Conservation (phyloP, 495 filamentous ascomycete genomes). For the Paragyromitra xinjiangensis region DNA sequence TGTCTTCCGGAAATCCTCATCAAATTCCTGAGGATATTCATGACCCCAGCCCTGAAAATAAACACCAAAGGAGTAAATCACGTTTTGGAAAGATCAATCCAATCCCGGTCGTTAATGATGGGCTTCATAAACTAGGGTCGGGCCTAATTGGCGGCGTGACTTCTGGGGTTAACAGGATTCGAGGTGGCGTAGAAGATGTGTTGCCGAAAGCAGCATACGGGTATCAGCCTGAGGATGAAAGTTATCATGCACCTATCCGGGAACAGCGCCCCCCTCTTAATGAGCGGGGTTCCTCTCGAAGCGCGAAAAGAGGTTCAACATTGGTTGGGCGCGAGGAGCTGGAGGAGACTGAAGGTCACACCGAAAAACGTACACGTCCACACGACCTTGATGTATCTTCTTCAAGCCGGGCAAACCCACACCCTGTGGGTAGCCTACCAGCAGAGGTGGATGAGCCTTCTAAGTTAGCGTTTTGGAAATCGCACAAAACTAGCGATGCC, state of each 20-base stretch:
- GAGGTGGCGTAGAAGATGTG: constrained; percentile 47
- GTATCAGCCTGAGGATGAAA: constrained; percentile 32
- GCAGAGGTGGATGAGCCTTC: constrained; percentile 48
- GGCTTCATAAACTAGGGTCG: constrained; percentile 70
- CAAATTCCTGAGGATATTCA: constrained; percentile 64
- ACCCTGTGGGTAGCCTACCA: constrained; percentile 3
- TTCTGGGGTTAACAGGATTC: constrained; percentile 49
- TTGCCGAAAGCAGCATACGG: constrained; percentile 48
- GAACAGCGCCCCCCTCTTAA: constrained; percentile 30
- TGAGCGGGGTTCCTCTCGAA: constrained; percentile 41
- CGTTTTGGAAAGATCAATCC: constrained; percentile 60
- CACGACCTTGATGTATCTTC: constrained; percentile 12
- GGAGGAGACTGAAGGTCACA: constrained; percentile 16
- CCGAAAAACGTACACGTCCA: background rate
- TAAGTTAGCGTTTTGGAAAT: constrained; percentile 63
- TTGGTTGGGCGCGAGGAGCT: constrained; percentile 36
- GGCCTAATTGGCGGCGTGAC: constrained; percentile 59
- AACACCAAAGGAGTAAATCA: constrained; percentile 61
- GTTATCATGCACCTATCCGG: background rate
- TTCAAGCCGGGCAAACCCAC: constrained; percentile 23
- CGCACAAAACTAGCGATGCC: constrained; percentile 39
- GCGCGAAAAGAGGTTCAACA: constrained; percentile 52
- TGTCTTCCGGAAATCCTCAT: constrained; percentile 85
- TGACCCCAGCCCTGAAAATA: constrained; percentile 54
- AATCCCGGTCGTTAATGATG: constrained; percentile 62